Evolutionary conservation across 345 rosid species (phyloP).

Genomic region (Cardamine resedifolia): DNA sequence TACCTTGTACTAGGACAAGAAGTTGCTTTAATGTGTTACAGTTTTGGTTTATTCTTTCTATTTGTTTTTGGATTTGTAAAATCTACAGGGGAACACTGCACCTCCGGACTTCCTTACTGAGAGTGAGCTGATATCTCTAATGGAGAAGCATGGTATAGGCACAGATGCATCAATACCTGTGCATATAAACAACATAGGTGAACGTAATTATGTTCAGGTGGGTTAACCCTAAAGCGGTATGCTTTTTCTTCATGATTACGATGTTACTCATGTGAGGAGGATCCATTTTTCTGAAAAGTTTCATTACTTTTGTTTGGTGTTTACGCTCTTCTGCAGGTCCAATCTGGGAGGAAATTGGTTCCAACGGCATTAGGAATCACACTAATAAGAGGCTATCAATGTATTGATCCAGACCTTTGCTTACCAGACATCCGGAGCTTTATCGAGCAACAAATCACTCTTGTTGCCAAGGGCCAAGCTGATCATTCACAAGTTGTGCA

Average conservation of each 20-base stretch:
- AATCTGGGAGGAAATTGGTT: slow-evolving; percentile 79
- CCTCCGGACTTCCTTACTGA: slow-evolving; percentile 92
- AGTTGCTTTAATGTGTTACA: background rate
- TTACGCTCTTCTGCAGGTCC: slow-evolving; percentile 54
- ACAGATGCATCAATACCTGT: slow-evolving; percentile 96
- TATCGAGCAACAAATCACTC: slow-evolving; percentile 94
- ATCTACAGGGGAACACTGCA: slow-evolving; percentile 65
- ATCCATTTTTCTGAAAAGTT: background rate
- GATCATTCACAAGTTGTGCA: slow-evolving; percentile 72
- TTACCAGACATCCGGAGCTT: slow-evolving; percentile 96
- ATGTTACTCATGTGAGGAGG: slow-evolving; percentile 14
- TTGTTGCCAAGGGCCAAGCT: slow-evolving; percentile 88
- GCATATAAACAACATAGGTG: slow-evolving; percentile 95
- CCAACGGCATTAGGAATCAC: slow-evolving; percentile 93
- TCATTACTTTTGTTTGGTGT: slow-evolving; percentile 9
- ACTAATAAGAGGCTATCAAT: slow-evolving; percentile 87
- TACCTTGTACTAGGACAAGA: background rate
- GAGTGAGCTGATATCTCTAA: slow-evolving; percentile 91
- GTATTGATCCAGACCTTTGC: slow-evolving; percentile 94
- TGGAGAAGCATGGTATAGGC: slow-evolving; percentile 97
- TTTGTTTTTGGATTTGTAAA: slow-evolving; percentile 16
- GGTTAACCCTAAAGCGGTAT: slow-evolving; percentile 12
- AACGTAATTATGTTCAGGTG: slow-evolving; percentile 96
- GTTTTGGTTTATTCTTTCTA: background rate
- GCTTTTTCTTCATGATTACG: slow-evolving; percentile 3